phyloP scores from a whole-genome alignment of 2,329 filamentous ascomycete genomes.

The Monilinia laxa region DNA sequence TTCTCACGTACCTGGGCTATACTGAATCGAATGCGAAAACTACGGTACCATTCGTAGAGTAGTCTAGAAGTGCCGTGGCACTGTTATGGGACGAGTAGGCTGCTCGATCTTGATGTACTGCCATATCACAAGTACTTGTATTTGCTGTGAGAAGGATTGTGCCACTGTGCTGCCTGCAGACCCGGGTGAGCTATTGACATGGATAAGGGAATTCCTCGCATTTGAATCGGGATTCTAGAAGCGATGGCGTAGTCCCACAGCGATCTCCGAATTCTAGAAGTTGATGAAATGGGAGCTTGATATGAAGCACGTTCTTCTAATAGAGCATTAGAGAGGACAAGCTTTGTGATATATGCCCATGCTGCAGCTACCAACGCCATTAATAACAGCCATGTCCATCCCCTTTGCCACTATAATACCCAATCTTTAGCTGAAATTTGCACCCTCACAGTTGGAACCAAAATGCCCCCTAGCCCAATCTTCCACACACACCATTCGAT shows the following conservation, averaged over 20 bases:
- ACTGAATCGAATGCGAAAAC: not conserved
- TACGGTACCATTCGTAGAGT: not conserved
- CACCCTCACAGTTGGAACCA: not conserved
- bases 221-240: constrained; percentile 1
- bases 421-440: not conserved
- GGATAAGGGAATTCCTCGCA: not conserved
- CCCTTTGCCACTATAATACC: not conserved
- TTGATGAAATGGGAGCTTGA: not conserved
- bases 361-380: not conserved
- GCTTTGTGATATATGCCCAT: not conserved
- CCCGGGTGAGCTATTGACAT: not conserved
- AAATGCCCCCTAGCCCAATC: not conserved
- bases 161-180: not conserved
- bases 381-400: not conserved
- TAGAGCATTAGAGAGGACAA: not conserved
- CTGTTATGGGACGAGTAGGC: not conserved
- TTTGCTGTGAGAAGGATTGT: not conserved
- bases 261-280: not conserved
- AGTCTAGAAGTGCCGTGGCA: no score
- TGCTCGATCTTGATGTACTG: not conserved
- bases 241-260: constrained; percentile 1
- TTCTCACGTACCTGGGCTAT: not conserved
- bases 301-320: constrained; percentile 14
- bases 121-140: not conserved
- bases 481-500: not conserved